Conservation (phyloP, 371 early-diverging fungal species). For the Lichtheimia ornata region DNA sequence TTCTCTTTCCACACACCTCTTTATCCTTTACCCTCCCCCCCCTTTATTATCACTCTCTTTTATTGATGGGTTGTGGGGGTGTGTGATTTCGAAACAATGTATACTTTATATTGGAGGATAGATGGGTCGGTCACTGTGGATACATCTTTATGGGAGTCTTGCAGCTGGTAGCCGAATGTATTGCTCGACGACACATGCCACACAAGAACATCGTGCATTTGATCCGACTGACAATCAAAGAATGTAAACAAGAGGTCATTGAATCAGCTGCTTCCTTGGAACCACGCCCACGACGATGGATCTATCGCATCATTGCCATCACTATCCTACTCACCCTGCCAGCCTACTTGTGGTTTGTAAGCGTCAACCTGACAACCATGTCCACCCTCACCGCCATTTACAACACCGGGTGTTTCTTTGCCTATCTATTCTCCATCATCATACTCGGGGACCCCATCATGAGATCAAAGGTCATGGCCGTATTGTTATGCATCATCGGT, state of each 20-base stretch:
- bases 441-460: constrained; percentile 66
- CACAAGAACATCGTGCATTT: constrained; percentile 2
- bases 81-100: neutral
- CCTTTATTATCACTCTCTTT: neutral
- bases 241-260: neutral
- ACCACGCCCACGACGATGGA: neutral
- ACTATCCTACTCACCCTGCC: constrained; percentile 64
- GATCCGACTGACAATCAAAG: neutral
- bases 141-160: constrained; percentile 70
- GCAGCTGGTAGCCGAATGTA: constrained; percentile 56
- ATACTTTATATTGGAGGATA: constrained; percentile 13
- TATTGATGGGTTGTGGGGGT: constrained; percentile 1
- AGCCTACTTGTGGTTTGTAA: constrained; percentile 83
- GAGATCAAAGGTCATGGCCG: constrained; percentile 61
- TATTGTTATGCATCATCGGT: constrained; percentile 68
- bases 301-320: constrained; percentile 16
- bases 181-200: constrained; percentile 26
- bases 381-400: constrained; percentile 80
- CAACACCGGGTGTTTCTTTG: constrained; percentile 83
- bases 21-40: neutral
- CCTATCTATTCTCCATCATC: constrained; percentile 74
- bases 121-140: constrained; percentile 74
- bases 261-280: neutral
- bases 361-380: constrained; percentile 74
- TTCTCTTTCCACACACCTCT: neutral